Conservation (phyloP, 192 early-diverging fungal genomes). For the Backusella mclennaniae region DNA sequence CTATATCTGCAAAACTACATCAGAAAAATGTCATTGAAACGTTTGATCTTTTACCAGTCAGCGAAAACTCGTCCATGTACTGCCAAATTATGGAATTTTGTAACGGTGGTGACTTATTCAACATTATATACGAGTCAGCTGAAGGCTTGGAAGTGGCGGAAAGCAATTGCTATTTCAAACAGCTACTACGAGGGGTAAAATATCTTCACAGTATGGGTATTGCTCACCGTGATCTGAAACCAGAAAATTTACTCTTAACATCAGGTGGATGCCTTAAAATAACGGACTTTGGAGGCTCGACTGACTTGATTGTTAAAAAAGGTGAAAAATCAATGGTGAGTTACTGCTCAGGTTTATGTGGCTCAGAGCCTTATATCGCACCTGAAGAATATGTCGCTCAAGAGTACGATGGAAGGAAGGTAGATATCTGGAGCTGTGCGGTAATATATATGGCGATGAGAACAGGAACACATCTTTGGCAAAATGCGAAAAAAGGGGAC, state of each 20-base stretch:
- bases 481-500: constrained; percentile 25
- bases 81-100: constrained; percentile 87
- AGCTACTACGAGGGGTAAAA: constrained; percentile 73
- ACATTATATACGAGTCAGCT: constrained; percentile 64
- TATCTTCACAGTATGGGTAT: constrained; percentile 84
- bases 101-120: constrained; percentile 75
- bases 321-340: not conserved
- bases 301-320: constrained; percentile 68
- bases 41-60: constrained; percentile 71
- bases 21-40: constrained; percentile 79
- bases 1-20: constrained; percentile 73
- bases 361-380: constrained; percentile 85
- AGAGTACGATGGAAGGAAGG: constrained; percentile 72
- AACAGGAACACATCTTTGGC: constrained; percentile 35
- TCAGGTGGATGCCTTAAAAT: constrained; percentile 70
- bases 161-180: constrained; percentile 67
- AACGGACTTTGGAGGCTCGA: constrained; percentile 82
- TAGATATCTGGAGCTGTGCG: constrained; percentile 41
- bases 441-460: constrained; percentile 40
- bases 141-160: constrained; percentile 51
- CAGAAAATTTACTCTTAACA: constrained; percentile 80
- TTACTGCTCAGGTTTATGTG: constrained; percentile 63
- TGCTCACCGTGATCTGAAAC: constrained; percentile 79
- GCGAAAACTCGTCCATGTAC: constrained; percentile 54
- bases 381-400: constrained; percentile 67